Conservation (phyloP, 208 protist species). For the Borovskyia barvae region DNA sequence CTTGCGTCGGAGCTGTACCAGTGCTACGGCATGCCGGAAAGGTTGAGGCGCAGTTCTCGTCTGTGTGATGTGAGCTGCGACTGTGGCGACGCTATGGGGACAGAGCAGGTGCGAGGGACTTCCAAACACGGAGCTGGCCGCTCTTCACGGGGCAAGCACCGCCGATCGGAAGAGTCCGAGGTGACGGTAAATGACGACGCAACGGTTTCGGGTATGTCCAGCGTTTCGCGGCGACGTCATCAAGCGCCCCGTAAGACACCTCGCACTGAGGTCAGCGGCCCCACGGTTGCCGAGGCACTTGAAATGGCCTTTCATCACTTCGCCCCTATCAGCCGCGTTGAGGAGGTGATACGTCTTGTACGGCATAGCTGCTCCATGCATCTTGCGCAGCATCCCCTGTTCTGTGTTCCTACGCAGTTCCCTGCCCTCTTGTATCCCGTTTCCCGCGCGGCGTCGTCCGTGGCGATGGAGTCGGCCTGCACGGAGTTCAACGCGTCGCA, state of each 20-base stretch:
- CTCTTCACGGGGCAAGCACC: no score
- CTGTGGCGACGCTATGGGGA: neutral
- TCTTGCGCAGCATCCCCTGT: constrained; percentile 17
- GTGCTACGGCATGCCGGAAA: constrained; percentile 10
- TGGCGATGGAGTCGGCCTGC: neutral
- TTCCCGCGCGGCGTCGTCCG: neutral
- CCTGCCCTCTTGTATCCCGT: neutral
- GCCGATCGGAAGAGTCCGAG: no score
- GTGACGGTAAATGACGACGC: no score
- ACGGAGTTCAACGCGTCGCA: constrained; percentile 19
- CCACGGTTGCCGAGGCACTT: constrained; percentile 15
- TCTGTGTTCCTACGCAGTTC: constrained; percentile 5
- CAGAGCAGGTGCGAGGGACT: neutral
- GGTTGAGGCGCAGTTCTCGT: neutral
- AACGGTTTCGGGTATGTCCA: no score
- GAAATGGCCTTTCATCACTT: constrained; percentile 16
- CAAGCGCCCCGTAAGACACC: neutral
- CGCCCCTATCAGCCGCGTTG: constrained; percentile 11
- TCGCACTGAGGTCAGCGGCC: constrained; percentile 10
- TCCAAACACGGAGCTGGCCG: no score
- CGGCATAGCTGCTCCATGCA: constrained; percentile 13
- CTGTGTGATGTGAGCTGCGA: constrained; percentile 1
- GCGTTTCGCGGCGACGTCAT: no score
- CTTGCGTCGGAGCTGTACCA: constrained; percentile 58
- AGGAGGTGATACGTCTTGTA: constrained; percentile 19